Percentiles rank a stretch among this genome's conserved stretches.
These are phyloP conservation scores for Rhodosporidiobolus odoratus DNA, from an alignment of 768 basidiomycete species.

Conservation along the genomic window DNA sequence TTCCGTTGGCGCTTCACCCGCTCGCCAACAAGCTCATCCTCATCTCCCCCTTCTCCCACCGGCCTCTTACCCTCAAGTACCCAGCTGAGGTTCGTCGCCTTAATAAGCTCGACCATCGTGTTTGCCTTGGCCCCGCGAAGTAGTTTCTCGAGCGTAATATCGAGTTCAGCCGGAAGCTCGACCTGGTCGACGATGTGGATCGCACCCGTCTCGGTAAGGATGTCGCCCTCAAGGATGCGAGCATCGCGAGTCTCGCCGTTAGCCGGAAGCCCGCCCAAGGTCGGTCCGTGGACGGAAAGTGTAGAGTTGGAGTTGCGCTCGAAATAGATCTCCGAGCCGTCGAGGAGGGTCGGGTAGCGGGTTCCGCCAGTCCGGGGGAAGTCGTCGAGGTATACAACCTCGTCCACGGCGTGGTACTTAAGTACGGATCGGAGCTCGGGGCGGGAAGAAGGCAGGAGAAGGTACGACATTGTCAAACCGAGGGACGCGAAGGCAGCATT, in stretches of 20 bases:
- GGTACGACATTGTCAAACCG: constrained; percentile 80
- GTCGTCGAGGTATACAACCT: constrained; percentile 64
- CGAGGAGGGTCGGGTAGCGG: constrained; percentile 55
- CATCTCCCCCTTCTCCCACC: constrained; percentile 21
- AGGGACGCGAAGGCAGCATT: constrained; percentile 84
- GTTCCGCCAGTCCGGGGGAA: constrained; percentile 54
- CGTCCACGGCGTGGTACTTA: constrained; percentile 74
- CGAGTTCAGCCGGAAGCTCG: constrained; percentile 64
- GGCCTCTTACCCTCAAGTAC: constrained; percentile 65
- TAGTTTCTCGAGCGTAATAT: constrained; percentile 80
- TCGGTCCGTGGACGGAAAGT: constrained; percentile 36
- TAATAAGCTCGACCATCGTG: constrained; percentile 78
- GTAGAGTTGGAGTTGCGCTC: constrained; percentile 49
- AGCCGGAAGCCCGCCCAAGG: constrained; percentile 39
- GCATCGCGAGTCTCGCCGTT: constrained; percentile 48
- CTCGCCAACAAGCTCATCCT: neutral
- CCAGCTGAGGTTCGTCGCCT: constrained; percentile 84
- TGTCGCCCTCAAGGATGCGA: constrained; percentile 49
- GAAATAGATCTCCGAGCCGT: constrained; percentile 74
- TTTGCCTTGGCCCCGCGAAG: constrained; percentile 79
- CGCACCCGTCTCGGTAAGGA: constrained; percentile 80
- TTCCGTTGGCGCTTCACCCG: constrained; percentile 44
- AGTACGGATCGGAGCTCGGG: constrained; percentile 75
- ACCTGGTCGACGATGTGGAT: constrained; percentile 68
- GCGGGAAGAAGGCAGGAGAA: constrained; percentile 67